These are phyloP conservation scores for Mortierella sp. DNA, from an alignment of 371 early-diverging fungal species.

Conservation along the genomic window DNA sequence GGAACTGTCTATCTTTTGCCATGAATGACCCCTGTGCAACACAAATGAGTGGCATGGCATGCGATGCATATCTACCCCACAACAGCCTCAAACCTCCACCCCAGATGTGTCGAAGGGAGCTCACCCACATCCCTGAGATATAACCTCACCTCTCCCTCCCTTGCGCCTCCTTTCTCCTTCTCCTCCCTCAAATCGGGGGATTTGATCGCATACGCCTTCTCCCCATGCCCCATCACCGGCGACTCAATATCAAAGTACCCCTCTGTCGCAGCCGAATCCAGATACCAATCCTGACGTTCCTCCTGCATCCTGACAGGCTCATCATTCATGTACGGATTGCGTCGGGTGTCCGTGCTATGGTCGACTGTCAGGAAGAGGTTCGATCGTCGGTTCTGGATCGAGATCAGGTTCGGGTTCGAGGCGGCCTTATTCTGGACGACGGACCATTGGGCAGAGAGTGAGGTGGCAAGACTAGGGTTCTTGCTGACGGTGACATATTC, in stretches of 20 bases:
- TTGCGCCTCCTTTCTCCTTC: no score
- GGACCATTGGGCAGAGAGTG: neutral
- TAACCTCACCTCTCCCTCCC: neutral
- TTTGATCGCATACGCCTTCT: conserved; percentile 12
- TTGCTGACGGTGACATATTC: neutral
- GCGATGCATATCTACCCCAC: neutral
- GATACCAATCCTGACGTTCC: neutral
- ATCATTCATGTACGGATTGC: neutral
- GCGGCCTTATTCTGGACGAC: neutral
- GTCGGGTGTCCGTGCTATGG: neutral
- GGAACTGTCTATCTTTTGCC: neutral
- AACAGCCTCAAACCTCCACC: neutral
- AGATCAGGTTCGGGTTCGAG: neutral
- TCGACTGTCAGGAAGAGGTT: neutral
- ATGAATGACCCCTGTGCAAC: neutral
- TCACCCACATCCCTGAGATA: neutral
- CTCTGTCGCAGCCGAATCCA: neutral
- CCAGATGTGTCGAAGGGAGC: neutral
- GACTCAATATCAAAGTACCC: neutral
- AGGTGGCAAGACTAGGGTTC: neutral
- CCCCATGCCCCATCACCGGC: conserved; percentile 2
- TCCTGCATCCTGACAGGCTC: neutral
- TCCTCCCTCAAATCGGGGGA: neutral
- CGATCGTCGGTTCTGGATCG: neutral
- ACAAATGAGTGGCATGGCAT: no score